Base-by-base conservation (phyloP, 192 early-diverging fungal genomes). In the Entophlyctis helioformis region DNA sequence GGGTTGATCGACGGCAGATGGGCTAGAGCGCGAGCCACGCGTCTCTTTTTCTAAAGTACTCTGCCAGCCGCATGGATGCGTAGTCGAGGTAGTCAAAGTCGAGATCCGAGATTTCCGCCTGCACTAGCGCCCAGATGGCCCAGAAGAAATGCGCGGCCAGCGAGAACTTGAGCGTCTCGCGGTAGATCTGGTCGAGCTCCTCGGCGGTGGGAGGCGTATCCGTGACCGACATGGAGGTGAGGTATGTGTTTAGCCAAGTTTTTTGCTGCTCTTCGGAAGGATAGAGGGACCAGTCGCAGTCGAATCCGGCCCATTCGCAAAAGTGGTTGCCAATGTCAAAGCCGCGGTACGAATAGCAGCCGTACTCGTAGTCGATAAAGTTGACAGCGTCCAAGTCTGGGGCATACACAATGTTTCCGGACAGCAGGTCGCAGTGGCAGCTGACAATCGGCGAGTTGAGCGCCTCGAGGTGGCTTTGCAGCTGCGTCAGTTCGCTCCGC, bases 301-400 rank as follows among this genome's bases (percentile, higher is more conserved):
- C 93, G 57, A 95, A 97, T 62, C 67, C 88, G n/a, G 83, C 86
- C 57, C 76, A 85, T 54, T 97, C 93, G 61, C 84, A 86, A 55
- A 94, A 97, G 62, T 95, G 91, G 56, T 97, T 97, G 33, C 78
- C 89, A 47, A 97, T 90, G 56, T 97, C 93, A 61, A 95, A 97
- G 2, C 79, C 90, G 33, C 89, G 76, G 58, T 77, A 86, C 22
- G 75, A 79, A 59, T 84, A 84, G 7, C 64, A 75, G 1, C 83
- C 90, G 55, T 96, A 96, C 48, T 96, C 92, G 53, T 92, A 91
- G 60, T 97, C 91, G 48, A 94, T 97, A 58, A 90, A 92, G 36
- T 66, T 68, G 6, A 80, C 80, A 2, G 26, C 12, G 34, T 58
- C 50, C 41, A 18, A n/a, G 8, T 59, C 63, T 7, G 63, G 53